phyloP scores from a whole-genome alignment of 2,329 filamentous ascomycete genomes.

The Fusarium sp. region DNA sequence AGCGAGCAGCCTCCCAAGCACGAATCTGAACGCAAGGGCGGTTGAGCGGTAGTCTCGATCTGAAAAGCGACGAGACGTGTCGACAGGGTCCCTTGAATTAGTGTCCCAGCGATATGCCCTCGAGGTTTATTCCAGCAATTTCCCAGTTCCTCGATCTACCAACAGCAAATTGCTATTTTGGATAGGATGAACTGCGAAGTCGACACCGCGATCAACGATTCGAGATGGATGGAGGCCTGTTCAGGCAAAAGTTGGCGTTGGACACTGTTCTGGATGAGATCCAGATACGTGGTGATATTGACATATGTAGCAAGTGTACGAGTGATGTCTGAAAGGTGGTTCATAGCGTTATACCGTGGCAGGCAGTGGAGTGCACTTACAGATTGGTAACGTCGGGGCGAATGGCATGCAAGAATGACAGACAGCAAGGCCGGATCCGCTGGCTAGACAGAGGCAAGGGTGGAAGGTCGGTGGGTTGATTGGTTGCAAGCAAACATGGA shows the following conservation, averaged over 20 bases:
- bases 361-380: conserved; percentile 34
- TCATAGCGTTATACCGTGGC: conserved; percentile 42
- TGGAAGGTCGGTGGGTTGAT: conserved; percentile 6
- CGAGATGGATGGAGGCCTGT: conserved; percentile 21
- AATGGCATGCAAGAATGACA: conserved; percentile 35
- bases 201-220: conserved; percentile 26
- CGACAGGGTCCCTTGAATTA: neutral
- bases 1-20: conserved; percentile 70
- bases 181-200: conserved; percentile 38
- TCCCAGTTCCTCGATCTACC: conserved; percentile 25
- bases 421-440: conserved; percentile 31
- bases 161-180: conserved; percentile 41
- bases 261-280: conserved; percentile 47
- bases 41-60: conserved; percentile 54
- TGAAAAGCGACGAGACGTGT: conserved; percentile 36
- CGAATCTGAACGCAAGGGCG: conserved; percentile 73
- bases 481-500: conserved; percentile 41
- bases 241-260: conserved; percentile 32
- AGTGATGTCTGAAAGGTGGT: conserved; percentile 38
- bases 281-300: conserved; percentile 33
- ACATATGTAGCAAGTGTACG: conserved; percentile 45
- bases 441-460: conserved; percentile 10
- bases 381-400: conserved; percentile 43
- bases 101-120: conserved; percentile 6
- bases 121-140: conserved; percentile 1